Conservation (phyloP, 306 rosid species). For the Prunus campanulata region DNA sequence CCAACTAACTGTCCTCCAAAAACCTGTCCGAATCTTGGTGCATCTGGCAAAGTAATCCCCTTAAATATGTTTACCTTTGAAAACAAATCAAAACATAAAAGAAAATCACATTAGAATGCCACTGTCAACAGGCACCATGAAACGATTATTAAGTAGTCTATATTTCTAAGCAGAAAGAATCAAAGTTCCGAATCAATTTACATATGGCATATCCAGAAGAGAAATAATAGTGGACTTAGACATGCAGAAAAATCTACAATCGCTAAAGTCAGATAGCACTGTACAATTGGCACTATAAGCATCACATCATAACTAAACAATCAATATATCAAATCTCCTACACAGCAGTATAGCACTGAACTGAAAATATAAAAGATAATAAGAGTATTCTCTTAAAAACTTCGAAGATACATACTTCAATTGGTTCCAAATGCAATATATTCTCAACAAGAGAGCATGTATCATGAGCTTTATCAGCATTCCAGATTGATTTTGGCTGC, state of each 20-base stretch:
- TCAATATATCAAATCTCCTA: background rate
- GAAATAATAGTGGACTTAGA: background rate
- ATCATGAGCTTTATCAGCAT: slow-evolving; percentile 58
- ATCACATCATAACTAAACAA: slow-evolving; percentile 4
- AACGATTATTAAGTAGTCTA: background rate
- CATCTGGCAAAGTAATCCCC: slow-evolving; percentile 80
- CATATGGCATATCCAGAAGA: background rate
- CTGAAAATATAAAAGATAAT: background rate
- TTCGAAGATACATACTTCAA: slow-evolving; percentile 57
- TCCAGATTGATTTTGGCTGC: slow-evolving; percentile 84
- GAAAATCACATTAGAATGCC: background rate
- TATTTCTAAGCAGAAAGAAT: background rate
- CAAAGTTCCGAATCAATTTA: background rate
- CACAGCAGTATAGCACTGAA: background rate
- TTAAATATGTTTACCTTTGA: slow-evolving; percentile 71
- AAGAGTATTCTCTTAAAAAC: background rate
- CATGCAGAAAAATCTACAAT: background rate
- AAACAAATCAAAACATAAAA: background rate
- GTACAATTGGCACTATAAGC: background rate
- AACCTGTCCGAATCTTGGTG: slow-evolving; percentile 85
- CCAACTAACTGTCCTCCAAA: slow-evolving; percentile 92
- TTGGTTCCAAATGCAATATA: slow-evolving; percentile 85
- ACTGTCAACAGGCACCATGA: background rate
- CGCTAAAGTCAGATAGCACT: background rate
- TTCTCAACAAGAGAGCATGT: slow-evolving; percentile 76